A percentile compares a stretch with the other conserved stretches of the same genome.
Conservation (phyloP, 768 basidiomycete species). For the Pleurotus giganteus region DNA sequence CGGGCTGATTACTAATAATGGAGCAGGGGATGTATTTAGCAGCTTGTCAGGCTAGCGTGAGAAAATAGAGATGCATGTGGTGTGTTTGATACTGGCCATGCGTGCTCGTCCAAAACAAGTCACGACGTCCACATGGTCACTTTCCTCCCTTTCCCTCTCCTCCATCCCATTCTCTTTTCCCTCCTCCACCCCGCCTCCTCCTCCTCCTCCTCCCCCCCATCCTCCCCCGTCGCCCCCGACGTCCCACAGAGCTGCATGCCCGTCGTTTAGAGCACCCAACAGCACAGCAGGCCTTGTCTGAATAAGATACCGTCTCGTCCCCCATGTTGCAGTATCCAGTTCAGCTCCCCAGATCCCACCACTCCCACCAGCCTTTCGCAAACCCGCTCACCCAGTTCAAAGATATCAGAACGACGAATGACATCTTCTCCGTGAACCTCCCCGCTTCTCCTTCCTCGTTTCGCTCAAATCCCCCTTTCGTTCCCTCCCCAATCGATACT, state of each 20-base stretch:
- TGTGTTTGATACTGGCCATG: slow-evolving; percentile 7
- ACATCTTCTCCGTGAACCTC: slow-evolving; percentile 2
- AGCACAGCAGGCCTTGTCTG: slow-evolving; percentile 62
- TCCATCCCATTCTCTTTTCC: slow-evolving; percentile 16
- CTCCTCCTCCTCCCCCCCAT: slow-evolving; percentile 1
- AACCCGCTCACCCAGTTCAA: slow-evolving; percentile 21
- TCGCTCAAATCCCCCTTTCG: slow-evolving; percentile 11
- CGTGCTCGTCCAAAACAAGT: slow-evolving; percentile 8
- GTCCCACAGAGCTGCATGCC: slow-evolving; percentile 2
- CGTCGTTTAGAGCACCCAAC: slow-evolving; percentile 18
- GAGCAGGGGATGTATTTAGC: background rate
- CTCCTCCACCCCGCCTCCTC: slow-evolving; percentile 10
- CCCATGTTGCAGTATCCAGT: slow-evolving; percentile 64
- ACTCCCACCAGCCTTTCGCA: slow-evolving; percentile 24
- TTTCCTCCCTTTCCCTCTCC: slow-evolving; percentile 12
- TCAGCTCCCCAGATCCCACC: slow-evolving; percentile 36
- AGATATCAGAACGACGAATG: slow-evolving; percentile 17
- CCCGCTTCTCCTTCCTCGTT: background rate
- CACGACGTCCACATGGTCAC: slow-evolving; percentile 18
- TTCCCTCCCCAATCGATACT: slow-evolving; percentile 20
- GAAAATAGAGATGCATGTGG: slow-evolving; percentile 1
- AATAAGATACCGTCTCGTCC: slow-evolving; percentile 28
- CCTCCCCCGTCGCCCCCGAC: background rate
- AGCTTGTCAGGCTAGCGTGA: background rate
- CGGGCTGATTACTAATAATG: background rate